Percentiles rank a stretch among this genome's conserved stretches.
These are phyloP conservation scores for Rhizopogon vesiculosus DNA, from an alignment of 768 basidiomycete genomes.

Conservation along the genomic window DNA sequence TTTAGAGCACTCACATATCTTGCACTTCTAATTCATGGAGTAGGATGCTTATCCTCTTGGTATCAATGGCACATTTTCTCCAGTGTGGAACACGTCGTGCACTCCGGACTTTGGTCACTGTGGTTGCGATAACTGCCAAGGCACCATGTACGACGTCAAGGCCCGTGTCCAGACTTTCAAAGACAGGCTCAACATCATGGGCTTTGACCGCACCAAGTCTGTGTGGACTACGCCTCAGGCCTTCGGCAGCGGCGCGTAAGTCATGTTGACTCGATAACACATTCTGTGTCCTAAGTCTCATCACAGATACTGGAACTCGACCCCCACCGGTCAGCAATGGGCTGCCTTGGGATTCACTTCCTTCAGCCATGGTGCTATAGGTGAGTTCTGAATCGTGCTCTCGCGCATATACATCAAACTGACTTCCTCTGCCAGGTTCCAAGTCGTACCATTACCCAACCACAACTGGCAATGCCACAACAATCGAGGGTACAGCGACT, in stretches of 20 bases:
- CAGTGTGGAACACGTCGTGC: conserved; percentile 56
- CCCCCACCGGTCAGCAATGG: conserved; percentile 25
- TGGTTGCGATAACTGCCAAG: conserved; percentile 67
- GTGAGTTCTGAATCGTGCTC: not conserved
- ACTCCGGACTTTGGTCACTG: conserved; percentile 67
- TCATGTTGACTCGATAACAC: not conserved
- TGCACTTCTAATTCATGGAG: not conserved
- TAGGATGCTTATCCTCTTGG: conserved; percentile 28
- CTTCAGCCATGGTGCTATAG: conserved; percentile 22
- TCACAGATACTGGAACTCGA: conserved; percentile 22
- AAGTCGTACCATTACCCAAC: conserved; percentile 25
- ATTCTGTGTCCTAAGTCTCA: not conserved
- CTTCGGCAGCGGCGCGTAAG: conserved; percentile 50
- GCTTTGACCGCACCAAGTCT: conserved; percentile 60
- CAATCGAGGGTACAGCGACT: conserved; percentile 17
- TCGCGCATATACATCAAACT: not conserved
- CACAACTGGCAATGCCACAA: conserved; percentile 13
- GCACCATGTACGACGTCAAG: conserved; percentile 59
- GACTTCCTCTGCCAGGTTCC: conserved; percentile 14
- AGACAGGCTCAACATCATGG: conserved; percentile 52
- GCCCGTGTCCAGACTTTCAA: conserved; percentile 62
- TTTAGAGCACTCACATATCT: conserved; percentile 28
- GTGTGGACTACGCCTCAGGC: conserved; percentile 80
- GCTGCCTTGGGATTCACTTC: conserved; percentile 18
- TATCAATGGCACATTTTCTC: conserved; percentile 61